Conservation (phyloP, 1,284 basidiomycete species). For the Microbotryomycetes sp. region DNA sequence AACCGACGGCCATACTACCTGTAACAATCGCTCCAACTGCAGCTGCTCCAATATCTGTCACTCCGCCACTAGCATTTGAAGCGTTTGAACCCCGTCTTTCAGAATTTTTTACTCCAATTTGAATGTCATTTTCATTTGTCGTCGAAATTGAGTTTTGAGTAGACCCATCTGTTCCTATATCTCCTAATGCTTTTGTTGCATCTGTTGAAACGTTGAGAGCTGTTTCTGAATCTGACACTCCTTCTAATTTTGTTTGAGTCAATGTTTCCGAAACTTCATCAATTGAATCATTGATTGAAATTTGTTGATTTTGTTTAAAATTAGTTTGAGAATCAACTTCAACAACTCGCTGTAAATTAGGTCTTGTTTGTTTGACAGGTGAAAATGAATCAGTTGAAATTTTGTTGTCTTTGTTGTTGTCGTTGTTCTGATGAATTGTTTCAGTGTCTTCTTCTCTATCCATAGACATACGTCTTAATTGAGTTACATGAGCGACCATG, state of each 20-base stretch:
- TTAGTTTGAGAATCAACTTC: background rate
- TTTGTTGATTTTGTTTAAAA: background rate
- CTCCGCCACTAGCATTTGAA: background rate
- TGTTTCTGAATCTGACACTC: background rate
- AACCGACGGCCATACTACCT: slow-evolving; percentile 22
- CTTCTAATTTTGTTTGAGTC: background rate
- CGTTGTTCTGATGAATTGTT: too few species aligned
- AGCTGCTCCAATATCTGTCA: slow-evolving; percentile 11
- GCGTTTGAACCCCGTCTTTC: background rate
- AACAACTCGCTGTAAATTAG: too few species aligned
- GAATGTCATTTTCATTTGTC: background rate
- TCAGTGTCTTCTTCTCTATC: too few species aligned
- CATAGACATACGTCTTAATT: background rate
- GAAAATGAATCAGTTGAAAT: too few species aligned
- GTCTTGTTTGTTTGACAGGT: too few species aligned
- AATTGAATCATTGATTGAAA: background rate
- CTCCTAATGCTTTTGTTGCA: background rate
- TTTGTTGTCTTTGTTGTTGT: too few species aligned
- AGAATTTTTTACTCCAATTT: background rate
- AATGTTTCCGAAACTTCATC: background rate
- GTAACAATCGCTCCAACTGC: slow-evolving; percentile 18
- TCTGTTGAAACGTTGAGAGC: background rate
- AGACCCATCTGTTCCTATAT: background rate
- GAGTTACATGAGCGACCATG: background rate
- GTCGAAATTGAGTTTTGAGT: background rate